phyloP scores from a whole-genome alignment of 805 yeast species.

The Wickerhamia fluorescens region DNA sequence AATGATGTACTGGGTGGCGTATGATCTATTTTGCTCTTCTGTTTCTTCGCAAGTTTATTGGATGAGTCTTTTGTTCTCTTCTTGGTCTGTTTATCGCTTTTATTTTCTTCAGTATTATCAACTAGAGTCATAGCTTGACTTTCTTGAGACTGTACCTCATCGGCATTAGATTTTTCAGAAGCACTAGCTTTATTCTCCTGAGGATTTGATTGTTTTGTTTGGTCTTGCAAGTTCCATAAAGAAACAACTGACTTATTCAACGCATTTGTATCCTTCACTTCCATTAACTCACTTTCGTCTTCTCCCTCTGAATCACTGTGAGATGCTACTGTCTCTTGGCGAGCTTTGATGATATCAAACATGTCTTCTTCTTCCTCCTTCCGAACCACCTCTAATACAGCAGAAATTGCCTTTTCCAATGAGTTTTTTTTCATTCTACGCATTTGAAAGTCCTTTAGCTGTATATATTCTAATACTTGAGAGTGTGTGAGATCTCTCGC shows the following conservation, averaged over 20 bases:
- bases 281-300: slow-evolving; percentile 48
- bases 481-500: slow-evolving; percentile 50
- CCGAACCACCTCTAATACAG: slow-evolving; percentile 46
- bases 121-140: too few relatives aligned
- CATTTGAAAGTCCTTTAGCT: slow-evolving; percentile 58
- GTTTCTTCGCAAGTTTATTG: slow-evolving; percentile 22
- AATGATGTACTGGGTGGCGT: slow-evolving; percentile 64
- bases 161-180: slow-evolving; percentile 9
- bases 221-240: slow-evolving; percentile 45
- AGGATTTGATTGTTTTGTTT: slow-evolving; percentile 8
- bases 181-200: slow-evolving; percentile 9
- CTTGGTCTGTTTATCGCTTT: slow-evolving; percentile 26
- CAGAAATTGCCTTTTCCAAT: slow-evolving; percentile 58
- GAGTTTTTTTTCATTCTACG: slow-evolving; percentile 60
- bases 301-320: slow-evolving; percentile 38
- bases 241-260: slow-evolving; percentile 73
- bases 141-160: background rate
- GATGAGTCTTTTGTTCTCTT: slow-evolving; percentile 46
- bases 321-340: slow-evolving; percentile 10
- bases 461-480: slow-evolving; percentile 54
- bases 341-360: slow-evolving; percentile 19
- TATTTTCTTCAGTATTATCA: slow-evolving; percentile 15
- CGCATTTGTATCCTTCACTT: slow-evolving; percentile 55
- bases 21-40: slow-evolving; percentile 45
- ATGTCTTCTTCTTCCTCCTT: slow-evolving; percentile 56